Evolutionary conservation across 495 filamentous ascomycete species (phyloP).

Genomic region (Bryoglossum gracile): DNA sequence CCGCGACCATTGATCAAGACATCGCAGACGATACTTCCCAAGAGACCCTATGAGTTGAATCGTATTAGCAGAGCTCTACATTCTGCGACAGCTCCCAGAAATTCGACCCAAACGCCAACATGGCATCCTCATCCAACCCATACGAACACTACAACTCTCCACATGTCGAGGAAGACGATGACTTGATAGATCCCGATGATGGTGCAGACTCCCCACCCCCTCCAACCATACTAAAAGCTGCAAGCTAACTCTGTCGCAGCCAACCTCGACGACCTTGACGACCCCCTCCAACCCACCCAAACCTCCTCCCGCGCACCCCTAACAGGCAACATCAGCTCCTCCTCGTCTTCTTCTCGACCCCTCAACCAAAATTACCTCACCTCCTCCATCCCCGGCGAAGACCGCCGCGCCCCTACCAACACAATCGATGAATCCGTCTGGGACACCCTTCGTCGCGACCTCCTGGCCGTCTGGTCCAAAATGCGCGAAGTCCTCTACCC

Average conservation of each 20-base stretch:
- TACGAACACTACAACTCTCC: constrained; percentile 59
- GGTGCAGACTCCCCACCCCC: constrained; percentile 44
- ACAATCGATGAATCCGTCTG: constrained; percentile 97
- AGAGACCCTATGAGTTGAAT: neutral
- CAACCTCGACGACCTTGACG: constrained; percentile 84
- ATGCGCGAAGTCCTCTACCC: constrained; percentile 97
- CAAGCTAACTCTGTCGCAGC: constrained; percentile 37
- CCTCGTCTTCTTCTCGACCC: constrained; percentile 43
- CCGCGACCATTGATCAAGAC: neutral
- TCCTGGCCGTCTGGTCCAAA: constrained; percentile 92
- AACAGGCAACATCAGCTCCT: constrained; percentile 67
- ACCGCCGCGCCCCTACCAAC: constrained; percentile 84
- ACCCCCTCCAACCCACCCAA: constrained; percentile 57
- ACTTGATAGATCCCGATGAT: constrained; percentile 92
- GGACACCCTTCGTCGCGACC: constrained; percentile 86
- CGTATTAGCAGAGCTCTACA: neutral
- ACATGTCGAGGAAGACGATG: constrained; percentile 76
- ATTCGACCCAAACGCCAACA: neutral
- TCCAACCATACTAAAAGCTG: neutral
- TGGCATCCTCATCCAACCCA: constrained; percentile 32
- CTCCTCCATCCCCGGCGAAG: constrained; percentile 83
- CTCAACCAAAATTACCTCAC: constrained; percentile 65
- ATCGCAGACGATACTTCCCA: neutral
- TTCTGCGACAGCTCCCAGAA: neutral
- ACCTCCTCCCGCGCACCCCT: constrained; percentile 67